Evolutionary conservation across 116 monocot genomes (phyloP).

Genomic region (Cymodocea nodosa): DNA sequence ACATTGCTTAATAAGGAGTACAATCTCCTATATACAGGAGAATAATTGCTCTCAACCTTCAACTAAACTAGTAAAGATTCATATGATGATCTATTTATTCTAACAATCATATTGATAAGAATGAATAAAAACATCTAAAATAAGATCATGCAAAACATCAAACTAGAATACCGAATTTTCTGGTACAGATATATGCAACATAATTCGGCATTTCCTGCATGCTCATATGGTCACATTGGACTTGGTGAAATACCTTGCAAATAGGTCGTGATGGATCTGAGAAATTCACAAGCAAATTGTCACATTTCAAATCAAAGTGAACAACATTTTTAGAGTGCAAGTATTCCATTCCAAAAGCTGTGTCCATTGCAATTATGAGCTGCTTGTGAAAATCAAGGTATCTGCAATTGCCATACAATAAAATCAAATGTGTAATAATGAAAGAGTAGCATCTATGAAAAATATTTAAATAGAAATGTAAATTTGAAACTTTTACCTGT

Average conservation of each 20-base stretch:
- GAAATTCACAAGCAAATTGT: conserved; percentile 93
- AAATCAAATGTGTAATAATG: background rate
- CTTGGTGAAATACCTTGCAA: conserved; percentile 60
- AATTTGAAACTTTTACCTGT: conserved; percentile 33
- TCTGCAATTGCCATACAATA: conserved; percentile 19
- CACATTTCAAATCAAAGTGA: conserved; percentile 98
- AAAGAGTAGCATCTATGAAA: background rate
- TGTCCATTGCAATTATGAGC: conserved; percentile 97
- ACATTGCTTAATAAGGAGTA: too few species aligned
- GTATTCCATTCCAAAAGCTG: conserved; percentile 98
- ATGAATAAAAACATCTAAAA: too few species aligned
- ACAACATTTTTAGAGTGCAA: conserved; percentile 95
- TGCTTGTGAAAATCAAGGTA: conserved; percentile 77
- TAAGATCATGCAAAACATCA: too few species aligned
- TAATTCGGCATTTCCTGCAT: background rate
- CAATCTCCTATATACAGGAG: too few species aligned
- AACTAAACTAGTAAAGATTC: too few species aligned
- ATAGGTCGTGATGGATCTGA: conserved; percentile 83
- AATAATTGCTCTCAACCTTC: too few species aligned
- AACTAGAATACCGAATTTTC: background rate
- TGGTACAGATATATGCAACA: background rate
- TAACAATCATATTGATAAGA: too few species aligned
- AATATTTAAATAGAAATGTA: background rate
- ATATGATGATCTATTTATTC: too few species aligned
- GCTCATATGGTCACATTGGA: background rate